phyloP scores from a whole-genome alignment of 2,329 filamentous ascomycete species.

The Xylaria hypoxylon region DNA sequence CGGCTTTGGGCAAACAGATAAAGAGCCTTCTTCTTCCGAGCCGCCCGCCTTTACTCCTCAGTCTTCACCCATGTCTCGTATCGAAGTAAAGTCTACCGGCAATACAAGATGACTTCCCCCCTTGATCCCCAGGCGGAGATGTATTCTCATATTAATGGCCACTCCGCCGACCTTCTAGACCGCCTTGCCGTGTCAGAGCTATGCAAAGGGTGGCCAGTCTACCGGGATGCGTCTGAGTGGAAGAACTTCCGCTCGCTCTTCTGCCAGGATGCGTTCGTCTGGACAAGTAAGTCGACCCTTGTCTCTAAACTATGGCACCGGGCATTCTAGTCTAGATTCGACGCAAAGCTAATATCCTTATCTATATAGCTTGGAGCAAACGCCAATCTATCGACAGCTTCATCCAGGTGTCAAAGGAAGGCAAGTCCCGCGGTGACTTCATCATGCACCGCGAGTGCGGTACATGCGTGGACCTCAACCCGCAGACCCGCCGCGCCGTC shows the following conservation, averaged over 20 bases:
- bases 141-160: conserved; percentile 61
- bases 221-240: conserved; percentile 66
- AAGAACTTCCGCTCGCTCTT: conserved; percentile 64
- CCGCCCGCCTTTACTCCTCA: background rate
- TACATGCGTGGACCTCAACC: conserved; percentile 59
- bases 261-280: conserved; percentile 59
- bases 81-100: background rate
- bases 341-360: background rate
- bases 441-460: conserved; percentile 69
- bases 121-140: conserved; percentile 46
- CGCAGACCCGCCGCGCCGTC: conserved; percentile 55
- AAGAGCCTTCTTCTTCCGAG: background rate
- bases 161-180: conserved; percentile 55
- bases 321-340: background rate
- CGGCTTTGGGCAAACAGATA: background rate
- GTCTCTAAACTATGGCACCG: background rate
- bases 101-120: conserved; percentile 46
- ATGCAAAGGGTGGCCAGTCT: conserved; percentile 67
- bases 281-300: conserved; percentile 57
- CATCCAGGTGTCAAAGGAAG: conserved; percentile 61
- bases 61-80: background rate
- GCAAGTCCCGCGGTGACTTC: conserved; percentile 63
- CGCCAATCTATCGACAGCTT: conserved; percentile 58
- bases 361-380: conserved; percentile 59
- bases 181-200: conserved; percentile 61